phyloP scores from a whole-genome alignment of 495 filamentous ascomycete genomes.

The Podospora comata region DNA sequence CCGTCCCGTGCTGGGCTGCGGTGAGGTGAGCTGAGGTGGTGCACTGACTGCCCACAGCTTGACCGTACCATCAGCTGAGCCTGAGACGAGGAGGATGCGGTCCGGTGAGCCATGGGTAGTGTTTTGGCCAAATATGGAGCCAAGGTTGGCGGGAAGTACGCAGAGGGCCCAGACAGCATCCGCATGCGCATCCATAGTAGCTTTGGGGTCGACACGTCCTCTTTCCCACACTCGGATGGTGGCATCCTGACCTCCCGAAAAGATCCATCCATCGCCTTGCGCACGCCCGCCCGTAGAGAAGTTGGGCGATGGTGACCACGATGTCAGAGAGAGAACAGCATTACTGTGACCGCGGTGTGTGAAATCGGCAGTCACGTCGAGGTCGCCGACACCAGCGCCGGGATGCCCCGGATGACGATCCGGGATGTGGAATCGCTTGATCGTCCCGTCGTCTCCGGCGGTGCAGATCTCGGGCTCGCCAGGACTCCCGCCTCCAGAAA shows the following conservation, averaged over 20 bases:
- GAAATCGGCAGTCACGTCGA: conserved; percentile 89
- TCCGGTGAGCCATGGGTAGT: conserved; percentile 72
- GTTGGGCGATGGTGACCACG: conserved; percentile 78
- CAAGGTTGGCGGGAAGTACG: conserved; percentile 81
- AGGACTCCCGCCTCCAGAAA: conserved; percentile 91
- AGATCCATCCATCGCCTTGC: conserved; percentile 91
- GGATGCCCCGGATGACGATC: conserved; percentile 56
- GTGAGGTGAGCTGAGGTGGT: conserved; percentile 78
- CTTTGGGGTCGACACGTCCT: conserved; percentile 90
- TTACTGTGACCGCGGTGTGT: conserved; percentile 91
- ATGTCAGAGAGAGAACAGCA: conserved; percentile 80
- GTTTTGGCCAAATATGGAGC: conserved; percentile 68
- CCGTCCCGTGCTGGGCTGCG: conserved; percentile 56
- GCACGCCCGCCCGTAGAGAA: conserved; percentile 85
- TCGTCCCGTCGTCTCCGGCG: conserved; percentile 87
- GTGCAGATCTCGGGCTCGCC: conserved; percentile 97
- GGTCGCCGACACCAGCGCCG: conserved; percentile 57
- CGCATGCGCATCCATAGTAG: conserved; percentile 88
- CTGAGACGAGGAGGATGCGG: conserved; percentile 83
- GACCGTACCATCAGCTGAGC: conserved; percentile 85
- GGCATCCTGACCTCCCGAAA: conserved; percentile 92
- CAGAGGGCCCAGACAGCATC: conserved; percentile 96
- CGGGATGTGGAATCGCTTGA: conserved; percentile 96
- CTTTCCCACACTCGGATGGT: conserved; percentile 93
- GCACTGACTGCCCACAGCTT: conserved; percentile 92